These are phyloP conservation scores for Anthoceros angustus DNA, from an alignment of 225 moss, liverwort and hornwort genomes.

Conservation along the genomic window DNA sequence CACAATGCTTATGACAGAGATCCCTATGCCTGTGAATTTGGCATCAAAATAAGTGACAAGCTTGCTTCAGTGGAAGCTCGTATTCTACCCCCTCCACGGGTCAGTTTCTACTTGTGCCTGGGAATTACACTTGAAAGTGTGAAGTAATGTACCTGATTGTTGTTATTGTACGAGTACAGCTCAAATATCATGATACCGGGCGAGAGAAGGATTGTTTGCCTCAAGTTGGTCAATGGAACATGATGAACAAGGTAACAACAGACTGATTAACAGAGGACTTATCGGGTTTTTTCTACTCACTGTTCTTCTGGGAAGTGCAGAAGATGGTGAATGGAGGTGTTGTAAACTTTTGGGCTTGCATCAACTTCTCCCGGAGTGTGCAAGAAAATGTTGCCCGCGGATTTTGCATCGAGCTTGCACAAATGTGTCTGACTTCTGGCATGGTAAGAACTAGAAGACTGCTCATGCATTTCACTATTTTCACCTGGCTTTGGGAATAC, in stretches of 20 bases:
- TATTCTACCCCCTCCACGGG: not conserved
- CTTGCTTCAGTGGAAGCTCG: constrained; percentile 1
- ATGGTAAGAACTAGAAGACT: constrained; percentile 18
- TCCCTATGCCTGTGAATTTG: not conserved
- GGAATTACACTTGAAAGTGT: not conserved
- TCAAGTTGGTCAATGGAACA: constrained; percentile 97
- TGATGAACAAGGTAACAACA: constrained; percentile 81
- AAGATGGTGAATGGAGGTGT: constrained; percentile 98
- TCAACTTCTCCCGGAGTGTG: constrained; percentile 72
- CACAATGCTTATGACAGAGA: not conserved
- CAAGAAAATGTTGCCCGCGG: constrained; percentile 40
- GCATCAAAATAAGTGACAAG: not conserved
- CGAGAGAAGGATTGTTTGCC: constrained; percentile 85
- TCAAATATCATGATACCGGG: constrained; percentile 93
- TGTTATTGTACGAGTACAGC: constrained; percentile 17
- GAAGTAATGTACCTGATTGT: not conserved
- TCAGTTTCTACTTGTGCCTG: not conserved
- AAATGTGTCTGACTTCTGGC: constrained; percentile 89
- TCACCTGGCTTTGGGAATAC: too few relatives aligned
- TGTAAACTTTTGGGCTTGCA: constrained; percentile 70
- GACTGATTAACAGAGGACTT: not conserved
- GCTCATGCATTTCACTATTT: not conserved
- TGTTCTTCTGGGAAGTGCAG: constrained; percentile 13
- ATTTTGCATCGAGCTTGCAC: constrained; percentile 67
- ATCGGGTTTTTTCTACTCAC: not conserved